A percentile compares a stretch with the other conserved stretches of the same genome.
Conservation (phyloP, 306 rosid genomes). For the Gynostemma pentaphyllum region DNA sequence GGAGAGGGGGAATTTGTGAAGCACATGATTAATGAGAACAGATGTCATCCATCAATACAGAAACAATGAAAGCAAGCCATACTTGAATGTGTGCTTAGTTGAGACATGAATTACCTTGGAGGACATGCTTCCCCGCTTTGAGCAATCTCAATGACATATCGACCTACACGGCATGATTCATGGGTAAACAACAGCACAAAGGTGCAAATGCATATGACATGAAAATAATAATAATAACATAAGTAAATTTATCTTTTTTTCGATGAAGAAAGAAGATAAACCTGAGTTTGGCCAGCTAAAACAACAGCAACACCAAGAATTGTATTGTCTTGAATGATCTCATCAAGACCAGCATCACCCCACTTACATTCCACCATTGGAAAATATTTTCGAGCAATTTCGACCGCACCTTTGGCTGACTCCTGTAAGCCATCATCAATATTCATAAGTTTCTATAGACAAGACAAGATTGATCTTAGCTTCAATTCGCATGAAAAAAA, state of each 20-base stretch:
- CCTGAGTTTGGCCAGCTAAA: conserved; percentile 92
- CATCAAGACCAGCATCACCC: conserved; percentile 67
- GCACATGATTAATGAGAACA: background rate
- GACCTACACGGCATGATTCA: conserved; percentile 37
- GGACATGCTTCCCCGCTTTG: conserved; percentile 86
- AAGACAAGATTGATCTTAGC: too few relatives aligned
- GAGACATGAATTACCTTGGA: conserved; percentile 51
- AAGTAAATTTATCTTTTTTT: background rate
- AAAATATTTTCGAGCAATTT: conserved; percentile 44
- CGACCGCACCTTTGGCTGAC: conserved; percentile 60
- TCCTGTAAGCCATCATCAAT: conserved; percentile 22
- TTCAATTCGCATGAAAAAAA: background rate
- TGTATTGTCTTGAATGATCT: conserved; percentile 48
- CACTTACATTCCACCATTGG: conserved; percentile 51
- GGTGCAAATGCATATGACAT: background rate
- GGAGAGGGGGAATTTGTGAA: background rate
- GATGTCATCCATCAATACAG: background rate
- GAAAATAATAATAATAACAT: background rate
- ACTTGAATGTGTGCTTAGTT: background rate
- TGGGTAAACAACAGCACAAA: background rate
- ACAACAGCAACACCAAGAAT: conserved; percentile 77
- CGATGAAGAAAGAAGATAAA: conserved; percentile 13
- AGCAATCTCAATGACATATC: conserved; percentile 62
- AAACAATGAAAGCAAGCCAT: background rate
- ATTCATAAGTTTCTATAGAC: background rate